Evolutionary conservation across 192 early-diverging fungal genomes (phyloP).

Genomic region (Radiomyces spectabilis): DNA sequence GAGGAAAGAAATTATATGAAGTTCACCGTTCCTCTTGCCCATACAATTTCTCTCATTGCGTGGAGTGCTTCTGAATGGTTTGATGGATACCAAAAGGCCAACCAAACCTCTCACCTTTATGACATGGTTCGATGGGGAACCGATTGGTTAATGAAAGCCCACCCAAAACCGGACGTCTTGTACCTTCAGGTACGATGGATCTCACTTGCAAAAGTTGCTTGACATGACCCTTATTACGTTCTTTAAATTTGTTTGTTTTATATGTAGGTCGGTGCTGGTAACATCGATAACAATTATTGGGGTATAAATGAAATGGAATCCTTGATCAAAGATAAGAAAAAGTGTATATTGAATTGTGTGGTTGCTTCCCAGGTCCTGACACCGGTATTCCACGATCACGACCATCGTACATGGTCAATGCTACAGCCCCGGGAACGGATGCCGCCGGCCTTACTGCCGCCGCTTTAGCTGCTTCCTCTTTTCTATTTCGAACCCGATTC

Average conservation of each 20-base stretch:
- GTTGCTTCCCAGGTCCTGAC: constrained; percentile 10
- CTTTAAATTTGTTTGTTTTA: not conserved
- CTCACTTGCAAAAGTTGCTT: not conserved
- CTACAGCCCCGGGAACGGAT: constrained; percentile 36
- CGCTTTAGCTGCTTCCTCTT: constrained; percentile 37
- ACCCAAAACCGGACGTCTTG: constrained; percentile 35
- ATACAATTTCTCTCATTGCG: constrained; percentile 31
- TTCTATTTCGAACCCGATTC: constrained; percentile 37
- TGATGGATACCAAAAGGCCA: constrained; percentile 36
- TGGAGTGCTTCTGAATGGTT: constrained; percentile 44
- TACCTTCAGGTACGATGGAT: constrained; percentile 36
- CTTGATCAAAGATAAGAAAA: too few species aligned
- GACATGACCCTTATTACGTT: not conserved
- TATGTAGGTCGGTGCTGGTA: constrained; percentile 19
- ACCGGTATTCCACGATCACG: constrained; percentile 29
- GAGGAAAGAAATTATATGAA: constrained; percentile 34
- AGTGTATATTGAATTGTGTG: not conserved
- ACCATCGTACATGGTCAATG: constrained; percentile 31
- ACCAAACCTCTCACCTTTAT: constrained; percentile 28
- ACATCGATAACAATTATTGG: constrained; percentile 42
- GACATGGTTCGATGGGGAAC: constrained; percentile 44
- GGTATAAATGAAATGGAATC: constrained; percentile 7
- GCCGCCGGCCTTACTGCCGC: constrained; percentile 40
- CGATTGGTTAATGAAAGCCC: constrained; percentile 46
- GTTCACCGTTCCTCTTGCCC: constrained; percentile 42